A percentile compares a stretch with the other conserved stretches of the same genome.
phyloP scores from a whole-genome alignment of 163 green algal species.

The Trebouxiophyceae sp. region DNA sequence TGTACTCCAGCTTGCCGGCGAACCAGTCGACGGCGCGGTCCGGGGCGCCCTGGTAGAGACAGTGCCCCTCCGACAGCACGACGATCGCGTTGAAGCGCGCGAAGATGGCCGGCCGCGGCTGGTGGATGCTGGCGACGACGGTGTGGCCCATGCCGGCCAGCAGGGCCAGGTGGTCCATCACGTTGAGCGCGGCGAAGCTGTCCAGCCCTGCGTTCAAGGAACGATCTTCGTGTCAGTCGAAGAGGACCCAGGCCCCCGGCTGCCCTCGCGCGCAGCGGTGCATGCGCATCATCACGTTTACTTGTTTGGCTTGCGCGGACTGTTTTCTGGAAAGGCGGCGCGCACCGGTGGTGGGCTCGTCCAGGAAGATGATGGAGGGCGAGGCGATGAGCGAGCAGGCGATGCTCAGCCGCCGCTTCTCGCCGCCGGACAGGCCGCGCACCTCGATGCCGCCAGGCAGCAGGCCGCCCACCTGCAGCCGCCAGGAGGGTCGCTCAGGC shows the following conservation, averaged over 20 bases:
- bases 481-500: neutral
- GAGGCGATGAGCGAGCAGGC: conserved; percentile 25
- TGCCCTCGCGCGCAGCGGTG: too few relatives aligned
- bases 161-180: conserved; percentile 41
- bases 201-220: conserved; percentile 31
- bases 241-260: neutral
- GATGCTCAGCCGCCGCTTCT: conserved; percentile 43
- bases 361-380: conserved; percentile 41
- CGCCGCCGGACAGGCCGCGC: conserved; percentile 44
- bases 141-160: conserved; percentile 37
- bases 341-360: conserved; percentile 31
- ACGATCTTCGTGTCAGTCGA: neutral
- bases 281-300: too few relatives aligned
- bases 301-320: too few relatives aligned
- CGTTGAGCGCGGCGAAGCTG: conserved; percentile 38
- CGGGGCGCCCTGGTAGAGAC: conserved; percentile 44
- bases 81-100: conserved; percentile 49
- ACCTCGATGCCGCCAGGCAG: conserved; percentile 45
- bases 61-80: conserved; percentile 38
- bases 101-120: conserved; percentile 41
- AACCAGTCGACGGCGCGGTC: conserved; percentile 37
- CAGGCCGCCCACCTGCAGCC: conserved; percentile 33
- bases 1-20: conserved; percentile 5
- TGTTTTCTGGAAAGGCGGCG: too few relatives aligned
- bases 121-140: conserved; percentile 22